Conservation (phyloP, 2,329 filamentous ascomycete species). For the Penicillium sp. region DNA sequence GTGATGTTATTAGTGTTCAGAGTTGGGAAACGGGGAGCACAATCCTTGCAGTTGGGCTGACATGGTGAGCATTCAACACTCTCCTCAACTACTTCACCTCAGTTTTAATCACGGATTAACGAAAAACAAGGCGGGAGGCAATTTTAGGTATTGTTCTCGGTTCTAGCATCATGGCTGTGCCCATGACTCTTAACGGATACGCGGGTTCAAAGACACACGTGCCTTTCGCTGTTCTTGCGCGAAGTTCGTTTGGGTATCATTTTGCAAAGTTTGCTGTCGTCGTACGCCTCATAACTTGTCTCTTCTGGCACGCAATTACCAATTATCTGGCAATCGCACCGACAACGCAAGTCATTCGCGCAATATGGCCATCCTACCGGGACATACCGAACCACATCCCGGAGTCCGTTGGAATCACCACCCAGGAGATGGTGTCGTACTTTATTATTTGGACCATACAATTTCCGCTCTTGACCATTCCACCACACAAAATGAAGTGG, state of each 20-base stretch:
- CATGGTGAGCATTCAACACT: neutral
- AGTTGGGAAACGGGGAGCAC: neutral
- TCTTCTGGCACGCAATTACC: neutral
- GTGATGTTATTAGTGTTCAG: conserved; percentile 2
- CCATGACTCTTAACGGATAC: neutral
- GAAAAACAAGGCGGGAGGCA: neutral
- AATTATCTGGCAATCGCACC: neutral
- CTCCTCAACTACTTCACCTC: no score
- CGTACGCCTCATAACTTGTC: neutral
- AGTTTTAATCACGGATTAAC: neutral
- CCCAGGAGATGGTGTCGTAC: neutral
- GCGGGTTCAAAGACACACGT: neutral
- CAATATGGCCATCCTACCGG: neutral
- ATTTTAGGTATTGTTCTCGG: neutral
- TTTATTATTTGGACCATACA: conserved; percentile 1
- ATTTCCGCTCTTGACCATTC: neutral
- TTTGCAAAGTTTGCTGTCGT: neutral
- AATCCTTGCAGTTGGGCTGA: neutral
- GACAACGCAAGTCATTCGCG: conserved; percentile 2
- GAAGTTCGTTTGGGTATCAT: neutral
- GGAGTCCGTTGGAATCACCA: neutral
- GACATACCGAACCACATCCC: neutral
- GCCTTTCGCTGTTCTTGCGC: neutral
- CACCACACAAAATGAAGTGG: neutral
- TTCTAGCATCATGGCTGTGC: neutral